phyloP scores from a whole-genome alignment of 2,329 filamentous ascomycete species.

The Stemphylium vesicarium region DNA sequence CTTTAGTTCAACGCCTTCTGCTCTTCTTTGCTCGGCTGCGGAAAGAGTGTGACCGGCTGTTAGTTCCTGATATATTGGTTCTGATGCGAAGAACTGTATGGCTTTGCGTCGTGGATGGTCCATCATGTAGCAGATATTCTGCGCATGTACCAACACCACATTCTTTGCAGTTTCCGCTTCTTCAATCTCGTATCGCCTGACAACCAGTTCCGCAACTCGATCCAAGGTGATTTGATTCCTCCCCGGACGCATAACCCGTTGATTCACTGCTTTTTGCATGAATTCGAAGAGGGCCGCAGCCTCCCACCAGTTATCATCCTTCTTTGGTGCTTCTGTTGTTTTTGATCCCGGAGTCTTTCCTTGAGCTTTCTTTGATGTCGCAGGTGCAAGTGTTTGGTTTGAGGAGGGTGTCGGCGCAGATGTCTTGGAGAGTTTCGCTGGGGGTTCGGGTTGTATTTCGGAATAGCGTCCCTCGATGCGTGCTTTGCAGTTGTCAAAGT shows the following conservation, averaged over 20 bases:
- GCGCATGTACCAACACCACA: constrained; percentile 45
- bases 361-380: constrained; percentile 3
- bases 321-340: constrained; percentile 35
- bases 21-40: constrained; percentile 39
- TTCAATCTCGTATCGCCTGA: constrained; percentile 48
- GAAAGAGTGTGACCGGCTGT: constrained; percentile 33
- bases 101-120: constrained; percentile 42
- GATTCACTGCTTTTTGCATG: constrained; percentile 48
- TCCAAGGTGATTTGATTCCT: constrained; percentile 42
- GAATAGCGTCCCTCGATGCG: constrained; percentile 38
- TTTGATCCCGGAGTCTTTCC: constrained; percentile 17
- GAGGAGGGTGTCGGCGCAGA: constrained; percentile 7
- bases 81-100: constrained; percentile 36
- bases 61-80: constrained; percentile 45
- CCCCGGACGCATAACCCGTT: constrained; percentile 35
- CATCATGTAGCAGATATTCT: constrained; percentile 49
- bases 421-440: constrained; percentile 13
- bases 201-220: constrained; percentile 42
- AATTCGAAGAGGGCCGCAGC: constrained; percentile 48
- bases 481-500: constrained; percentile 41
- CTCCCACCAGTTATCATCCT: constrained; percentile 51
- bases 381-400: constrained; percentile 6
- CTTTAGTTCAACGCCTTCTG: constrained; percentile 37
- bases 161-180: constrained; percentile 39
- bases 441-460: constrained; percentile 19